Evolutionary conservation across 176 grass and related monocot genomes (phyloP), one percentile per base, ranked within the genome.

Genomic region (Raddia guianensis): DNA sequence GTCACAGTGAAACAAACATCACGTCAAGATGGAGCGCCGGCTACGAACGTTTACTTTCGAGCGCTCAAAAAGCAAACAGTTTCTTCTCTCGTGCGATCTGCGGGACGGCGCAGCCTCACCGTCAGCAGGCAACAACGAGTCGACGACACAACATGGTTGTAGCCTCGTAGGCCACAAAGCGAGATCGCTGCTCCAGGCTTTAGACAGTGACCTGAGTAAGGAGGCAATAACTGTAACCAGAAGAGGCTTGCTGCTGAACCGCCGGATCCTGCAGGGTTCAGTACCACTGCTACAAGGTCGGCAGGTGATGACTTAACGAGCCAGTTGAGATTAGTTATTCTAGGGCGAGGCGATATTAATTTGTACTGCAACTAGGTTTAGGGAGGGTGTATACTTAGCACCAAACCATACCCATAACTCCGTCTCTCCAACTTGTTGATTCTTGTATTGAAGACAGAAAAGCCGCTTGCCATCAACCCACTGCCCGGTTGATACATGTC

Each of bases 381-480:
- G 82, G 35, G 75, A 16, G 47, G 48, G n/a, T 48, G 63, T 53
- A 33, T 54, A 40, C 37, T 40, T 15, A 72, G 45, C 53, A 73
- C 52, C 37, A 68, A 74, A 51, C 62, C 54, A 32, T 16, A 69
- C 42, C 62, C 5, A 66, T 44, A 81, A 66, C 77, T 19, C 27
- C 64, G n/a, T n/a, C 49, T 78, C 16, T 15, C 50, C 80, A 65
- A 76, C 65, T 58, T 85, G 82, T 63, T 33, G 33, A 72, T 72
- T 58, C 14, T 62, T 77, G 18, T 12, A 68, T 37, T 68, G 27
- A 59, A 52, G 76, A 16, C 43, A 53, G 67, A 52, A 68, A 78
- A 77, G 59, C 27, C 73, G 83, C 78, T 89, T n/a, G 45, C 72
- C 65, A 74, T 70, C 82, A 73, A 71, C 72, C 67, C 77, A 65